Base-by-base conservation (phyloP, 192 early-diverging fungal species). In the Funneliformis geosporum region DNA sequence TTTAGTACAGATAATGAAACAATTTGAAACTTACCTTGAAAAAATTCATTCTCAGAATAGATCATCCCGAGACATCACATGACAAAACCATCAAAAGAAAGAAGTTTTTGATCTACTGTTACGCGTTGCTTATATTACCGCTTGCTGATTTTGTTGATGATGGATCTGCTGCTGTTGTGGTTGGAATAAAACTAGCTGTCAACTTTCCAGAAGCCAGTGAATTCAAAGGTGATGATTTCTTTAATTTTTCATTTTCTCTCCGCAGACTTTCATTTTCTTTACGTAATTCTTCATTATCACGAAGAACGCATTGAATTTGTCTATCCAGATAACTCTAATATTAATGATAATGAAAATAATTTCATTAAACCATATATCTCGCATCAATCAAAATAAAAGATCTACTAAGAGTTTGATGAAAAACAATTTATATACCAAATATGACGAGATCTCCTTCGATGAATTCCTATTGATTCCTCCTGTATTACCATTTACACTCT, bases 231-330 rank as follows among this genome's bases (percentile, higher is more conserved):
- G 59, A 21, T 64, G 59, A 38, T 64, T 76, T 76, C 27, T 12
- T 64, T 76, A 83, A 60, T 25, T 80, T 80, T 28, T 85, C 85
- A 21, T 80, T 66, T 74, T 83, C 75, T 60, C 67, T 76, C 64
- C 78, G 73, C 65, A 83, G 46, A 14, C 67, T 73, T 23, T 85
- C 84, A 38, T 85, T 73, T 73, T 73, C 71, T 28, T 73, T 73
- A 25, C 44, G 39, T 47, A 73, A 42, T 8, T 76, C 75, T 43
- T 76, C 75, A 76, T 64, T 85, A 43, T 85, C 85, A 12, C 80
- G 81, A 47, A 69, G 11, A 11, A 81, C 66, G 0, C 40, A 4
- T 42, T 85, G 82, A 11, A 82, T 74, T 62, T 83, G 84, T 18
- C 66, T 79, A 55, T 83, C 82, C n/a, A 83, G n/a, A 40, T 50